phyloP scores from a whole-genome alignment of 176 grass and related monocot species.

The Cenchrus americanus region DNA sequence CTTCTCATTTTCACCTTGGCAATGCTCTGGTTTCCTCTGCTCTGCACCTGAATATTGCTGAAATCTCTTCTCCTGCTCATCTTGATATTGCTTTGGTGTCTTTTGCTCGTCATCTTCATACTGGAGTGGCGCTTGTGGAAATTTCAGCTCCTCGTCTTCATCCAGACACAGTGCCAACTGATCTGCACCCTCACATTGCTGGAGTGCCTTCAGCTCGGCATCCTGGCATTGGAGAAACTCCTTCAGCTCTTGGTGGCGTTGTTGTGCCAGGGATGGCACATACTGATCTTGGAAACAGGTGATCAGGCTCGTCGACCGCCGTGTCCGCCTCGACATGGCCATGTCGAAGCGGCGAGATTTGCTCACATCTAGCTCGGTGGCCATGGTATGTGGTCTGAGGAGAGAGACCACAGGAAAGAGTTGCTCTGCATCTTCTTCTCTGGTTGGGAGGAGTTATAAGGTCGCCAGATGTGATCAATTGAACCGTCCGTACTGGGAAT shows the following conservation, averaged over 20 bases:
- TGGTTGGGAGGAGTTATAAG: constrained; percentile 51
- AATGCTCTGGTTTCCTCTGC: constrained; percentile 6
- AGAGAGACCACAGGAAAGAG: constrained; percentile 42
- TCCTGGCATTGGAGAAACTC: constrained; percentile 39
- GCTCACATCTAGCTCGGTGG: constrained; percentile 54
- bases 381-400: constrained; percentile 61
- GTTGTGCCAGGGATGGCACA: constrained; percentile 21
- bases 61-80: constrained; percentile 9
- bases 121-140: constrained; percentile 20
- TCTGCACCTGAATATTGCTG: background rate
- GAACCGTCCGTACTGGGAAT: constrained; percentile 39
- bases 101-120: constrained; percentile 35
- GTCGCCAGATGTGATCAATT: constrained; percentile 39
- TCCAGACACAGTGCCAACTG: constrained; percentile 3
- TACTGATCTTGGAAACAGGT: constrained; percentile 45
- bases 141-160: constrained; percentile 29
- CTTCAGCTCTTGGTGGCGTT: constrained; percentile 42
- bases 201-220: constrained; percentile 35
- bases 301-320: constrained; percentile 49
- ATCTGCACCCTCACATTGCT: constrained; percentile 31
- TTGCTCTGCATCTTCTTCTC: constrained; percentile 38
- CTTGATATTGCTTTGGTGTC: constrained; percentile 21
- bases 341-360: constrained; percentile 71
- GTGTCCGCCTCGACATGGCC: constrained; percentile 85
- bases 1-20: constrained; percentile 29